phyloP scores from a whole-genome alignment of 2,329 filamentous ascomycete species.

The Trichoderma gracile region DNA sequence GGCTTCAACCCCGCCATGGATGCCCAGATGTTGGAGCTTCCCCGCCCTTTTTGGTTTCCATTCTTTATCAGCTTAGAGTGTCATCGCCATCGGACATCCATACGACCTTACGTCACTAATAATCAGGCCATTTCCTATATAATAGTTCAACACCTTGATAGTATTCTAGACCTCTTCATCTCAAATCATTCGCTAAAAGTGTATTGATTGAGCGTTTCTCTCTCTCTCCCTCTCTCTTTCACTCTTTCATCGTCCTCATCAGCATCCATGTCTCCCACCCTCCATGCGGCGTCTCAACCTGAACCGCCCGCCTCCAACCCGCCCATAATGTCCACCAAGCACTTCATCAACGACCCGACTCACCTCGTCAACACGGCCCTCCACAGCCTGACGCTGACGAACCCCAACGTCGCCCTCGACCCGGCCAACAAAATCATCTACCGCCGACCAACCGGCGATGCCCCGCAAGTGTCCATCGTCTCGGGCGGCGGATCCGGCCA shows the following conservation, averaged over 20 bases:
- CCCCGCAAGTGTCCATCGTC: slow-evolving; percentile 75
- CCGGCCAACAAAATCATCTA: slow-evolving; percentile 81
- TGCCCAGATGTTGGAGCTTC: slow-evolving; percentile 10
- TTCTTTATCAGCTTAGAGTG: not conserved
- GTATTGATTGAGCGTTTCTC: not conserved
- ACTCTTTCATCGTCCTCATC: not conserved
- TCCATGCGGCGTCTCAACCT: not conserved
- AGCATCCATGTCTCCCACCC: not conserved
- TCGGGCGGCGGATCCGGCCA: slow-evolving; percentile 89
- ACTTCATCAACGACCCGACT: slow-evolving; percentile 85
- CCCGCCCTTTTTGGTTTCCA: slow-evolving; percentile 10
- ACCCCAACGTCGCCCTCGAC: slow-evolving; percentile 81
- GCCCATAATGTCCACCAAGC: slow-evolving; percentile 61
- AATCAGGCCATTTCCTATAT: slow-evolving; percentile 14
- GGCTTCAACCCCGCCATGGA: slow-evolving; percentile 24
- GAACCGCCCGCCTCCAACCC: too few species aligned
- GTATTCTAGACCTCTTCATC: not conserved
- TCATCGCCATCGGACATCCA: not conserved
- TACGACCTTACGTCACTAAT: slow-evolving; percentile 14
- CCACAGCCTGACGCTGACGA: slow-evolving; percentile 74
- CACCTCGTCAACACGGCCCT: slow-evolving; percentile 78
- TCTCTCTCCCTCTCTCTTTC: not conserved
- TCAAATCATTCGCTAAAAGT: not conserved
- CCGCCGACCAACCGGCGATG: slow-evolving; percentile 56
- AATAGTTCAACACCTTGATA: too few species aligned